Percentiles rank a stretch among this genome's conserved stretches.
Evolutionary conservation across 371 early-diverging fungal genomes (phyloP).

Genomic region (Apophysomyces ossiformis): DNA sequence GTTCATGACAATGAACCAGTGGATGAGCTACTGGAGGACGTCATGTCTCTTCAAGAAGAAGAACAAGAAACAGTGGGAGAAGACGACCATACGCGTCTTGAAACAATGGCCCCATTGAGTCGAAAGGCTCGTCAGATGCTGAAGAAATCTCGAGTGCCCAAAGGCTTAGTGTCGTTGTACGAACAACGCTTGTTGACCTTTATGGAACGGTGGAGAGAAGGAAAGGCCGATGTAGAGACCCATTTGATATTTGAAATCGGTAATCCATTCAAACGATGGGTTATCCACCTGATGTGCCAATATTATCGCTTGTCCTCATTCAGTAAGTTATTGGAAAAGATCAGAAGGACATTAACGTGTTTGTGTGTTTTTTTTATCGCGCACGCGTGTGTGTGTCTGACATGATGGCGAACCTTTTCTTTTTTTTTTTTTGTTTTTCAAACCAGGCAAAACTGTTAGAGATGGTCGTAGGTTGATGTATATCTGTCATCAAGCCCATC

Average conservation of each 20-base stretch:
- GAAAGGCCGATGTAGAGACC: conserved; percentile 17
- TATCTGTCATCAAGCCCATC: conserved; percentile 33
- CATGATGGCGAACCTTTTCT: no score
- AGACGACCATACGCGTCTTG: background rate
- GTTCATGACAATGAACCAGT: conserved; percentile 14
- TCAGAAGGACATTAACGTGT: background rate
- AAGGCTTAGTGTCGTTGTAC: conserved; percentile 29
- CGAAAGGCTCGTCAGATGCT: conserved; percentile 21
- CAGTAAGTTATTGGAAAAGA: conserved; percentile 28
- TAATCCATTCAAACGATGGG: conserved; percentile 33
- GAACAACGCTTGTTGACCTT: conserved; percentile 33
- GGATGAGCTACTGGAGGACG: conserved; percentile 15
- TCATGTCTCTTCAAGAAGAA: background rate
- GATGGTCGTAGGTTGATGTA: conserved; percentile 28
- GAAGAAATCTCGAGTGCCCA: conserved; percentile 34
- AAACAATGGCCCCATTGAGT: background rate
- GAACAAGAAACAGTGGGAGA: no score
- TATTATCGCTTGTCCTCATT: conserved; percentile 37
- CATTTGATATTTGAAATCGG: conserved; percentile 29
- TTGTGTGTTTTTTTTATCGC: no score
- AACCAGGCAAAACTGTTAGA: conserved; percentile 23
- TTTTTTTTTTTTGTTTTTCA: no score
- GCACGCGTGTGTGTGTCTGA: no score
- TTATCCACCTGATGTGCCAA: conserved; percentile 34
- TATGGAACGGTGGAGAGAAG: conserved; percentile 21